Conservation (phyloP, 1,284 basidiomycete genomes). For the Cutaneotrichosporon cyanovorans region DNA sequence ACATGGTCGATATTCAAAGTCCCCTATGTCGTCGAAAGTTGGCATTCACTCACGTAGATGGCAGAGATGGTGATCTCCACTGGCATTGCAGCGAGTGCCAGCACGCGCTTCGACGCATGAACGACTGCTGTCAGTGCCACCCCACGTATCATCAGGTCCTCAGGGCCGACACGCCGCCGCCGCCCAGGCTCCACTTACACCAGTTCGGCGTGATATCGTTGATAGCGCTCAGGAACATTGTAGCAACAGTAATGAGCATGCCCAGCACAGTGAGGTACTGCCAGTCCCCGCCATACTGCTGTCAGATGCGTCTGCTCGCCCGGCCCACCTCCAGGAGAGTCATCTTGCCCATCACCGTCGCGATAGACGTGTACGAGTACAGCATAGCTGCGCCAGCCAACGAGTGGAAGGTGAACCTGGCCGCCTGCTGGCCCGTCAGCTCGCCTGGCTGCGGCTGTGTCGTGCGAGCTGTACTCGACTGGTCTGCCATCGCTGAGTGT, state of each 20-base stretch:
- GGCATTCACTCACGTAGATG: slow-evolving; percentile 52
- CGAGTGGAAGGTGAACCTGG: slow-evolving; percentile 30
- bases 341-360: slow-evolving; percentile 3
- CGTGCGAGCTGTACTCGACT: no score
- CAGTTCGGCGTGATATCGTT: slow-evolving; percentile 52
- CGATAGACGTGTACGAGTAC: slow-evolving; percentile 4
- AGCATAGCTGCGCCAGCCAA: slow-evolving; percentile 35
- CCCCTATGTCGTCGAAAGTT: no score
- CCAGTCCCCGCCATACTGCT: slow-evolving; percentile 53
- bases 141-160: no score
- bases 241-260: slow-evolving; percentile 50
- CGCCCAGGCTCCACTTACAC: slow-evolving; percentile 40
- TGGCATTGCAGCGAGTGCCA: slow-evolving; percentile 59
- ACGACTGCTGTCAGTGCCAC: slow-evolving; percentile 41
- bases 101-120: slow-evolving; percentile 50
- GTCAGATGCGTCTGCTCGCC: slow-evolving; percentile 1
- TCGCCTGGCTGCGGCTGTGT: no score
- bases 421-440: background rate
- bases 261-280: slow-evolving; percentile 57
- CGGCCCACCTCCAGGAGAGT: slow-evolving; percentile 7
- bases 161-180: no score
- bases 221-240: slow-evolving; percentile 51
- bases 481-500: no score
- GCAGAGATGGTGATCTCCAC: slow-evolving; percentile 59
- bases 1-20: no score